Conservation (phyloP, 2,329 filamentous ascomycete genomes). For the Blastomyces parvus region DNA sequence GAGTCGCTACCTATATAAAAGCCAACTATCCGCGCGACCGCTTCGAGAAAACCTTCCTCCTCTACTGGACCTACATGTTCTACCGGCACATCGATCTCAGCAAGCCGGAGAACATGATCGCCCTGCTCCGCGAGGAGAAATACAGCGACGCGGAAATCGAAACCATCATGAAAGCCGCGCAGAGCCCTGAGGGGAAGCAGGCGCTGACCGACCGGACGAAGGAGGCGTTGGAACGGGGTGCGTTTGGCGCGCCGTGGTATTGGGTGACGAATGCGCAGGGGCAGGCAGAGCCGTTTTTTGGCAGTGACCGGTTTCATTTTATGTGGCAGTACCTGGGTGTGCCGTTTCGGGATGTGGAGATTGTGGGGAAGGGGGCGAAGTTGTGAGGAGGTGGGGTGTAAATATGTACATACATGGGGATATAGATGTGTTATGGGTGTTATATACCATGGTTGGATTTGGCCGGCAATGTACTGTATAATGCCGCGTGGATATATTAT, state of each 20-base stretch:
- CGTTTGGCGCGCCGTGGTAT: conserved; percentile 70
- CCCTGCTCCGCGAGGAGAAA: conserved; percentile 28
- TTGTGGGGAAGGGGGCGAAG: conserved; percentile 5
- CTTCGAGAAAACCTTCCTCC: conserved; percentile 47
- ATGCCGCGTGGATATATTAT: background rate
- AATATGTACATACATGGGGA: too few species aligned
- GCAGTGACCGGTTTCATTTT: conserved; percentile 18
- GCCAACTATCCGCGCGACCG: conserved; percentile 40
- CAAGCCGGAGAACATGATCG: conserved; percentile 45
- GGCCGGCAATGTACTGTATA: background rate
- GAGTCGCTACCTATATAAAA: conserved; percentile 59
- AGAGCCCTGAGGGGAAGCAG: conserved; percentile 43
- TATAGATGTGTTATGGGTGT: background rate
- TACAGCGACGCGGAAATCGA: conserved; percentile 47
- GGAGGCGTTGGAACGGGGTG: conserved; percentile 53
- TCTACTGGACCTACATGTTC: conserved; percentile 56
- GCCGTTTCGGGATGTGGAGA: conserved; percentile 15
- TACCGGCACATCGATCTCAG: conserved; percentile 50
- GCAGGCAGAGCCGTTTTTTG: conserved; percentile 18
- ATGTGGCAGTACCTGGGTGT: conserved; percentile 17
- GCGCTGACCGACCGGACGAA: conserved; percentile 51
- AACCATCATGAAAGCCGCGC: conserved; percentile 46
- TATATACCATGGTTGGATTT: background rate
- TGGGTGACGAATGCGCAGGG: conserved; percentile 48
- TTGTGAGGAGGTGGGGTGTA: background rate